Conservation (phyloP, 768 basidiomycete species). For the Termitomyces sp. region DNA sequence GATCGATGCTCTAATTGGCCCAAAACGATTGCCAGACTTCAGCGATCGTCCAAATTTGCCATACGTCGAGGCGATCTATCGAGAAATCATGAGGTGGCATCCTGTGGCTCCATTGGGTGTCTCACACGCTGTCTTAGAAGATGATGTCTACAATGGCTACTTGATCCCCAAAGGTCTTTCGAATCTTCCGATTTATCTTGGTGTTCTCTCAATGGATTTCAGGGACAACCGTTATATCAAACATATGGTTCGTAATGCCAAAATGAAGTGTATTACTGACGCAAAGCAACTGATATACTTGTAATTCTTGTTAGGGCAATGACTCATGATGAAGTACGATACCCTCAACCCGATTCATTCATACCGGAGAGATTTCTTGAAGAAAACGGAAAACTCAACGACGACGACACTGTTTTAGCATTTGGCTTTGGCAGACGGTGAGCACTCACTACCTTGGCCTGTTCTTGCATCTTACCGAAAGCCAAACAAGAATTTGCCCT, state of each 20-base stretch:
- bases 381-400: constrained; percentile 21
- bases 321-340: constrained; percentile 44
- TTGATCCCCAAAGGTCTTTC: constrained; percentile 10
- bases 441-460: not conserved
- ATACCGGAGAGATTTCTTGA: constrained; percentile 56
- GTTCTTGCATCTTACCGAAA: too few relatives aligned
- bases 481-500: constrained; percentile 7
- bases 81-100: too few relatives aligned
- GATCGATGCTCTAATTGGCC: constrained; percentile 34
- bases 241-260: constrained; percentile 19
- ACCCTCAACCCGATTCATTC: constrained; percentile 48
- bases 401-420: constrained; percentile 16
- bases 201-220: not conserved
- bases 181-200: not conserved
- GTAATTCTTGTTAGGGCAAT: constrained; percentile 30
- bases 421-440: too few relatives aligned
- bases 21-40: constrained; percentile 34
- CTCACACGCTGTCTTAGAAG: constrained; percentile 11
- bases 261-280: not conserved
- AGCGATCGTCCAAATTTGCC: too few relatives aligned
- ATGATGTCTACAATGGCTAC: too few relatives aligned
- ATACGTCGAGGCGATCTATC: constrained; percentile 33
- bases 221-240: constrained; percentile 19
- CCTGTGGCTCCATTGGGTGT: constrained; percentile 26
- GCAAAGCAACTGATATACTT: not conserved